Conservation (phyloP, 1,139 yeast genomes). For the Suhomyces bribrorum region DNA sequence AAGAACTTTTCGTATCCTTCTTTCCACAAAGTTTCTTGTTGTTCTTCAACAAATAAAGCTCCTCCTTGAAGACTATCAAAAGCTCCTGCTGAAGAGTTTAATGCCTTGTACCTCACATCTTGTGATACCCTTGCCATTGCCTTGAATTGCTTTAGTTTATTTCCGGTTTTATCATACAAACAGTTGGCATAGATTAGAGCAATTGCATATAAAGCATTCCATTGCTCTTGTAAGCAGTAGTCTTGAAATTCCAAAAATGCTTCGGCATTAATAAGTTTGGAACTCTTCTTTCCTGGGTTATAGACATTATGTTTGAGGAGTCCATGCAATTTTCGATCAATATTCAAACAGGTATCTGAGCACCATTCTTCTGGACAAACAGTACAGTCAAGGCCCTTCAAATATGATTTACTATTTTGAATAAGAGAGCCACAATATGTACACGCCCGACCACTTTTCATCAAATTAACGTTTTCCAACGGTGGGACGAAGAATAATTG, state of each 20-base stretch:
- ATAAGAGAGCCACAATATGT: conserved; percentile 73
- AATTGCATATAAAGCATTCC: conserved; percentile 70
- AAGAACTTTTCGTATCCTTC: conserved; percentile 54
- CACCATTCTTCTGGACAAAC: conserved; percentile 77
- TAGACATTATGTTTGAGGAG: conserved; percentile 54
- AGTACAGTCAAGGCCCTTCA: conserved; percentile 65
- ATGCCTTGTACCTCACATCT: conserved; percentile 60
- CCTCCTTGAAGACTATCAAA: conserved; percentile 53
- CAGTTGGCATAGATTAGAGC: conserved; percentile 57
- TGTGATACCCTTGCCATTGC: conserved; percentile 75
- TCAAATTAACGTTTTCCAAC: conserved; percentile 62
- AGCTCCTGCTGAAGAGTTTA: conserved; percentile 59
- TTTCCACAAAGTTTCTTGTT: conserved; percentile 62
- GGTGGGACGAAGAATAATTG: conserved; percentile 75
- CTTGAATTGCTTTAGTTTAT: conserved; percentile 44
- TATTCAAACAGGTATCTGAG: conserved; percentile 58
- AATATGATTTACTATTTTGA: conserved; percentile 26
- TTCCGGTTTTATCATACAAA: conserved; percentile 47
- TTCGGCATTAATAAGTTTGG: conserved; percentile 40
- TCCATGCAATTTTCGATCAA: conserved; percentile 54
- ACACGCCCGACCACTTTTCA: conserved; percentile 73
- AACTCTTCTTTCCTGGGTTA: conserved; percentile 27
- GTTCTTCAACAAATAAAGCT: conserved; percentile 53
- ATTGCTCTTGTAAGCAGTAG: conserved; percentile 63
- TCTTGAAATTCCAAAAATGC: conserved; percentile 59